These are phyloP conservation scores for Ceratobasidium sp. DNA, from an alignment of 1,284 basidiomycete species.

Conservation along the genomic window DNA sequence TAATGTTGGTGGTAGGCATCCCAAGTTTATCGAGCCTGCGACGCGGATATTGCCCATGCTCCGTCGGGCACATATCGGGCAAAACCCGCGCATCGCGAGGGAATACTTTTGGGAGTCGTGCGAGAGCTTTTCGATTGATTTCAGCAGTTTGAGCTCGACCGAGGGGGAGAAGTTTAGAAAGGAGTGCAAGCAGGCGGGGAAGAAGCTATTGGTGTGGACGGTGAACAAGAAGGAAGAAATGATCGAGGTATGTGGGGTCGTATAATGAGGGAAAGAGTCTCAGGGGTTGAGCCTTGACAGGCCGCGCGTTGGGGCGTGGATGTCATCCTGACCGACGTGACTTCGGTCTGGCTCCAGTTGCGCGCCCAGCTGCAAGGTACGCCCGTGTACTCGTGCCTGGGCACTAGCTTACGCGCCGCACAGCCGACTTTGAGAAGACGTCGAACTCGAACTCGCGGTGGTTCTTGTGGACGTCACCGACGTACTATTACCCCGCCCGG, in stretches of 20 bases:
- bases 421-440: conserved; percentile 45
- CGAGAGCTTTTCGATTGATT: conserved; percentile 89
- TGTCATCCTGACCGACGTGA: conserved; percentile 90
- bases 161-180: conserved; percentile 76
- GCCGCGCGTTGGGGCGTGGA: conserved; percentile 91
- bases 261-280: conserved; percentile 40
- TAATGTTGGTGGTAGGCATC: conserved; percentile 77
- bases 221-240: conserved; percentile 92
- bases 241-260: conserved; percentile 77
- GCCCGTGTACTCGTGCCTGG: conserved; percentile 10
- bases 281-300: conserved; percentile 55
- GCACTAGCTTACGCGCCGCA: conserved; percentile 2
- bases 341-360: conserved; percentile 79
- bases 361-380: conserved; percentile 72
- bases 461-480: conserved; percentile 78
- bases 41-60: conserved; percentile 82
- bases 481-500: conserved; percentile 67
- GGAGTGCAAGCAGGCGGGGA: conserved; percentile 82
- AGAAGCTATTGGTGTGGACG: conserved; percentile 95
- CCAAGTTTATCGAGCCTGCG: conserved; percentile 85
- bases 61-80: conserved; percentile 83
- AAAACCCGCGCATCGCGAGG: conserved; percentile 69
- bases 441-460: conserved; percentile 56
- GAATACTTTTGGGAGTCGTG: conserved; percentile 93
- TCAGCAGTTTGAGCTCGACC: conserved; percentile 74